phyloP scores from a whole-genome alignment of 2,329 filamentous ascomycete species.

The Aspergillus costaricaensis region DNA sequence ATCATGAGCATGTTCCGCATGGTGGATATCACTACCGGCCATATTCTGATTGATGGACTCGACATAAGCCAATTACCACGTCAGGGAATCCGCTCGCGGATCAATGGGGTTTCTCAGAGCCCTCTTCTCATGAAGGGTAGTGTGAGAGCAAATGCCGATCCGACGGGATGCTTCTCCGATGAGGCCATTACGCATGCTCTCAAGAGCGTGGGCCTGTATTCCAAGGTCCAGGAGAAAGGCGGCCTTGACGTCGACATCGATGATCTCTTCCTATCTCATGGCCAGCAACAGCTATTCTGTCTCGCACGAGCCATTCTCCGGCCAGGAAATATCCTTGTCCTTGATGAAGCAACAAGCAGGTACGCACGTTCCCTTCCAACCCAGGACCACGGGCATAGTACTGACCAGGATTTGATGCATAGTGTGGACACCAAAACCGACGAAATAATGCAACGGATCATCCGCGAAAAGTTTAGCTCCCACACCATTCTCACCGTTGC shows the following conservation, averaged over 20 bases:
- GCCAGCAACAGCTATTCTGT: constrained; percentile 66
- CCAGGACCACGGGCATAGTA: constrained; percentile 4
- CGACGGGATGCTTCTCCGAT: constrained; percentile 34
- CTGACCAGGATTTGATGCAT: constrained; percentile 12
- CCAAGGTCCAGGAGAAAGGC: constrained; percentile 42
- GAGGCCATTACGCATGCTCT: constrained; percentile 40
- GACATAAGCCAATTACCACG: constrained; percentile 44
- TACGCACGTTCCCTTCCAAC: constrained; percentile 15
- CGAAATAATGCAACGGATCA: constrained; percentile 57
- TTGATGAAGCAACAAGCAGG: constrained; percentile 43
- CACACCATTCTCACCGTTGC: constrained; percentile 63
- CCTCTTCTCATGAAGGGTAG: constrained; percentile 45
- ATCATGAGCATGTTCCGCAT: constrained; percentile 47
- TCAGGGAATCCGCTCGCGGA: constrained; percentile 41
- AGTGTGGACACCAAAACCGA: constrained; percentile 62
- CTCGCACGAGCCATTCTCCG: constrained; percentile 61
- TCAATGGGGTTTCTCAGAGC: constrained; percentile 50
- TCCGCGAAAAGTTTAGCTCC: constrained; percentile 55
- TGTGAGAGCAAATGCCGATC: constrained; percentile 44
- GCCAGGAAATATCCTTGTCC: constrained; percentile 45
- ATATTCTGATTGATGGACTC: constrained; percentile 46
- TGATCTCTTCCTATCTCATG: constrained; percentile 55
- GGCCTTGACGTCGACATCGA: constrained; percentile 48
- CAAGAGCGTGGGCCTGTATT: constrained; percentile 40
- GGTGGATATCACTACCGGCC: constrained; percentile 43